Base-by-base conservation (phyloP, 2,329 filamentous ascomycete species). In the Fusarium verticillioides region DNA sequence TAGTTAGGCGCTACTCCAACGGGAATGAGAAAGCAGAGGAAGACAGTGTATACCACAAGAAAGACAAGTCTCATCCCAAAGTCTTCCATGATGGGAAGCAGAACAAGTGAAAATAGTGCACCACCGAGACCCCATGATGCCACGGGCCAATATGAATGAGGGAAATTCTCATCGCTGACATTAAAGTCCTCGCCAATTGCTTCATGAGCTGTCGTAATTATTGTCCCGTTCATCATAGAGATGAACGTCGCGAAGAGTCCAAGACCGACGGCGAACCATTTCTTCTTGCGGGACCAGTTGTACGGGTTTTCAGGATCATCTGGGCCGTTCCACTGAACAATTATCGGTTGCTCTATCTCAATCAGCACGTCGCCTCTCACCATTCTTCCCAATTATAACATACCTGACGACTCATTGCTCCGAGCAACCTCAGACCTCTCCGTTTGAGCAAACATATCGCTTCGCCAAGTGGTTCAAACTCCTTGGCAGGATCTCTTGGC, bases 131-230 rank as follows among this genome's bases (percentile, higher is more conserved):
- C 70, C 70, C 70, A 73, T 0, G 70, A 73, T 4, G 70, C 19
- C 6, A 73, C 70, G 0, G 70, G 70, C 70, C 70, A 73, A 9
- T 73, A 73, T 6, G 70, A 73, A 4, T 73, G 65, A 4, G 70
- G 66, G 0, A 73, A 73, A 5, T 46, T 44, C 9, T 46, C 66
- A 4, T 73, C 70, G 9, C 66, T 73, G 1, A 73, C 28, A 2
- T 53, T 62, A 4, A 73, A 73, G 16, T 62, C 70, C 1, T 66
- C 16, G 13, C 61, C 57, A 0, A 73, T 73, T 2, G 66, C 60
- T 42, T 70, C 57, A 0, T 73, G 70, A 0, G 69, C 70, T 12
- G 66, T 69, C 2, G 69, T 73, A 7, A 73, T 73, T 40, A 73
- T 73, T 34, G 69, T 66, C 1, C 70, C 70, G n/a, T 73, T 73